Conservation (phyloP, 495 filamentous ascomycete genomes). For the Hyaloscypha variabilis region DNA sequence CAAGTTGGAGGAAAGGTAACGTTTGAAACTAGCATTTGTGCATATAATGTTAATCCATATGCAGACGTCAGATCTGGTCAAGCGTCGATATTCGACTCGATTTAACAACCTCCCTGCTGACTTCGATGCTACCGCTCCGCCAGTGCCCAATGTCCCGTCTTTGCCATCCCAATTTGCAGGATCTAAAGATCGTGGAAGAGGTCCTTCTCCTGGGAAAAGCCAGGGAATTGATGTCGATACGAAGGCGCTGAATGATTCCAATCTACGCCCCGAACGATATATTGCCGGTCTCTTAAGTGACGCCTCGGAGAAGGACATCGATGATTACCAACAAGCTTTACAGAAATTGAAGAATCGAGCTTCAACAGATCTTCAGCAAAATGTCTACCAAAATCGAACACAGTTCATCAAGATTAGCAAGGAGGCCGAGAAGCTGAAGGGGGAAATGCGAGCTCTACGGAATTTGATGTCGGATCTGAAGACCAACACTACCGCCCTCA, state of each 20-base stretch:
- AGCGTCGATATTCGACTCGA: constrained; percentile 88
- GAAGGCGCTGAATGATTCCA: constrained; percentile 77
- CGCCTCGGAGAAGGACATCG: constrained; percentile 92
- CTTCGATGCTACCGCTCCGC: constrained; percentile 65
- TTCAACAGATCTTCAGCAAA: constrained; percentile 89
- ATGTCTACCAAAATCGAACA: constrained; percentile 95
- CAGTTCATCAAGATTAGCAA: constrained; percentile 99
- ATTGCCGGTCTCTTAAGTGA: constrained; percentile 80
- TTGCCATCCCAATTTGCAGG: constrained; percentile 42
- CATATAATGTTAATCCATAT: neutral
- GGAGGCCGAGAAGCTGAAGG: constrained; percentile 96
- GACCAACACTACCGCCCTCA: constrained; percentile 69
- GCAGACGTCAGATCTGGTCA: constrained; percentile 89
- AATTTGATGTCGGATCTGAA: constrained; percentile 88
- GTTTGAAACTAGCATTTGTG: neutral
- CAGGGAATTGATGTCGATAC: constrained; percentile 60
- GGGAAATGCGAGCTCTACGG: constrained; percentile 89
- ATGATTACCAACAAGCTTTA: constrained; percentile 75
- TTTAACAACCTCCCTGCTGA: constrained; percentile 76
- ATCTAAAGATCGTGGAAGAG: constrained; percentile 23
- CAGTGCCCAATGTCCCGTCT: constrained; percentile 65
- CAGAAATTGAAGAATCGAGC: constrained; percentile 80
- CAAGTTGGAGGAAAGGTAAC: constrained; percentile 33
- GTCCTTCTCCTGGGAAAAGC: constrained; percentile 27
- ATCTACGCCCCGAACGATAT: constrained; percentile 70